Conservation (phyloP, 2,329 filamentous ascomycete species). For the Drechslerella stenobrocha region DNA sequence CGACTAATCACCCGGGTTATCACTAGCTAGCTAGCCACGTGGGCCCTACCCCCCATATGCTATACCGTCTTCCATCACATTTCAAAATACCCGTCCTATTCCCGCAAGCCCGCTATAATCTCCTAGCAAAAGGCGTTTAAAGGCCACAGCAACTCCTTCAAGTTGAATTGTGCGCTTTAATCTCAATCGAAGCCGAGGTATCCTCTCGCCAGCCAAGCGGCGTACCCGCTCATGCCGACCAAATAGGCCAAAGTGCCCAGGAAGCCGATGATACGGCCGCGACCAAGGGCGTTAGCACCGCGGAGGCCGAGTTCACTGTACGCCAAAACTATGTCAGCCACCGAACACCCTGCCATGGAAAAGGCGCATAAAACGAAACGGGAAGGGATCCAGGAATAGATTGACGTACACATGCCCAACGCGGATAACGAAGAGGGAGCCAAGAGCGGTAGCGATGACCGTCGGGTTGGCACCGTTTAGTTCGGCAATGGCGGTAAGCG, state of each 20-base stretch:
- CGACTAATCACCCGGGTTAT: too few species aligned
- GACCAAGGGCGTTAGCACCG: conserved; percentile 18
- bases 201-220: conserved; percentile 24
- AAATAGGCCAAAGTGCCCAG: conserved; percentile 37
- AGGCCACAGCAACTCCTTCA: too few species aligned
- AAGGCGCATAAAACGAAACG: too few species aligned
- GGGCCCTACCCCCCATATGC: too few species aligned
- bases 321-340: not conserved
- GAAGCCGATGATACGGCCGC: conserved; percentile 45
- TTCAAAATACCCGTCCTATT: too few species aligned
- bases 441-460: conserved; percentile 18
- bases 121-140: too few species aligned
- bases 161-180: too few species aligned
- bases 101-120: too few species aligned
- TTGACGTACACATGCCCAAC: conserved; percentile 42
- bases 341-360: too few species aligned
- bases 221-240: conserved; percentile 40
- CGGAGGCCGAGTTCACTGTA: conserved; percentile 35
- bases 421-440: conserved; percentile 23
- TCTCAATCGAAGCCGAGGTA: conserved; percentile 28
- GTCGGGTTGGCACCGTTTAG: conserved; percentile 24
- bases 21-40: too few species aligned
- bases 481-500: conserved; percentile 24
- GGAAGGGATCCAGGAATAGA: too few species aligned
- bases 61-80: too few species aligned